phyloP scores from a whole-genome alignment of 148 eudicot species.

The Limonium bicolor region DNA sequence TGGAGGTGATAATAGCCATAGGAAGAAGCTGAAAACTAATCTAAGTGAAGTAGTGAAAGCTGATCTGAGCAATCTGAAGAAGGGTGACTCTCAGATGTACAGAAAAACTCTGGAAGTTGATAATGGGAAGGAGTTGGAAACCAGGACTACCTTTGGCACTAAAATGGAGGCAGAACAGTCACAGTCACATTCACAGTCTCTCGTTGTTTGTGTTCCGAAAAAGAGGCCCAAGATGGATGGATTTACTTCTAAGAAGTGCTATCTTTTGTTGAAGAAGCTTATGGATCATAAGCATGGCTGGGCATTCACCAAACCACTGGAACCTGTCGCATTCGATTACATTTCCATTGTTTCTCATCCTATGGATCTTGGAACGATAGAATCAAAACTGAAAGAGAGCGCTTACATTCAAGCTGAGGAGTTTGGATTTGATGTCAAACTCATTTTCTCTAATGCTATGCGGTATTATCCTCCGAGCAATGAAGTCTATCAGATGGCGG shows the following conservation, averaged over 20 bases:
- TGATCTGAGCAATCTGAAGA: too few species aligned
- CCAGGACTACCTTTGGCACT: too few species aligned
- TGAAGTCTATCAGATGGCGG: not conserved
- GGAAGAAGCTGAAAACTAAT: too few species aligned
- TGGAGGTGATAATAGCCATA: too few species aligned
- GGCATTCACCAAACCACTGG: not conserved
- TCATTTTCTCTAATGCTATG: slow-evolving; percentile 5
- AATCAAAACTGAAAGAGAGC: not conserved
- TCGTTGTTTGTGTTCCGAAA: too few species aligned
- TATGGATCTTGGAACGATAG: slow-evolving; percentile 3
- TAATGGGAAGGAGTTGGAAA: too few species aligned
- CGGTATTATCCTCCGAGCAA: not conserved
- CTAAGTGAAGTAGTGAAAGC: too few species aligned
- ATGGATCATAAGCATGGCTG: not conserved
- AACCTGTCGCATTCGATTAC: slow-evolving; percentile 8
- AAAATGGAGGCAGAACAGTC: too few species aligned
- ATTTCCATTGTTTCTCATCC: slow-evolving; percentile 1
- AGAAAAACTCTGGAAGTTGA: too few species aligned
- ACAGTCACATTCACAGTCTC: too few species aligned
- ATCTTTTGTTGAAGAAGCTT: not conserved
- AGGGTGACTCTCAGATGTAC: too few species aligned
- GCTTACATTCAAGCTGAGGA: not conserved
- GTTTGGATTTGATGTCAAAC: not conserved
- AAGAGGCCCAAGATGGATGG: slow-evolving; percentile 1
- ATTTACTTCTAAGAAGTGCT: not conserved